Conservation (phyloP, 345 rosid species). For the Moringa oleifera region DNA sequence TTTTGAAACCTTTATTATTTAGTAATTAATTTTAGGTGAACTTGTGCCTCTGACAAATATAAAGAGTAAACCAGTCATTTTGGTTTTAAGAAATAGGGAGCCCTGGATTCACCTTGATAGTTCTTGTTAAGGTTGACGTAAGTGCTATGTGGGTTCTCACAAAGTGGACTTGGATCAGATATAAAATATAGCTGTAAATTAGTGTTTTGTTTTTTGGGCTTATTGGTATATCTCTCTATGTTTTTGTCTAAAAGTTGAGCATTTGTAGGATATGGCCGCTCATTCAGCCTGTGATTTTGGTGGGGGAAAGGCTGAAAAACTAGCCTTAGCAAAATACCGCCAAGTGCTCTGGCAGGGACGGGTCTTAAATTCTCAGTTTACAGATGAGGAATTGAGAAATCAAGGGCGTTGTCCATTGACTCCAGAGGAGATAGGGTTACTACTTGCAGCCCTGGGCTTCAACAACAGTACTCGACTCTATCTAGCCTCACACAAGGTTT, state of each 20-base stretch:
- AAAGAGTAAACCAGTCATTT: neutral
- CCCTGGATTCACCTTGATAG: too few species aligned
- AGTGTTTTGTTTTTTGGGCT: neutral
- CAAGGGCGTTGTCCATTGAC: slow-evolving; percentile 99
- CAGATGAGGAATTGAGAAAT: slow-evolving; percentile 70
- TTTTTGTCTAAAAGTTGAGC: neutral
- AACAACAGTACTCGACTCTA: slow-evolving; percentile 75
- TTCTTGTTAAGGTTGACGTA: neutral
- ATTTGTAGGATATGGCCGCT: slow-evolving; percentile 93
- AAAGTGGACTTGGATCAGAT: too few species aligned
- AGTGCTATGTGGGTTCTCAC: neutral
- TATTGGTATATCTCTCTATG: neutral
- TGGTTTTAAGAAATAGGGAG: neutral
- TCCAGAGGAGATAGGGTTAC: slow-evolving; percentile 90
- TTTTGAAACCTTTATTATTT: too few species aligned
- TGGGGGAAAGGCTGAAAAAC: slow-evolving; percentile 90
- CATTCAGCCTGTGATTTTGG: slow-evolving; percentile 98
- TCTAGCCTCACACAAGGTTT: slow-evolving; percentile 92
- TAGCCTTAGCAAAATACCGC: slow-evolving; percentile 84
- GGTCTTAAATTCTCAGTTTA: slow-evolving; percentile 79
- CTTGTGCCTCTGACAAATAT: neutral
- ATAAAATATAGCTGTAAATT: too few species aligned
- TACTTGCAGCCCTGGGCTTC: slow-evolving; percentile 88
- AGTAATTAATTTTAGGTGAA: neutral
- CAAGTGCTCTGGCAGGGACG: slow-evolving; percentile 94